Base-by-base conservation (phyloP, 78 protist genomes). In the Cavenderia fasciculata region DNA sequence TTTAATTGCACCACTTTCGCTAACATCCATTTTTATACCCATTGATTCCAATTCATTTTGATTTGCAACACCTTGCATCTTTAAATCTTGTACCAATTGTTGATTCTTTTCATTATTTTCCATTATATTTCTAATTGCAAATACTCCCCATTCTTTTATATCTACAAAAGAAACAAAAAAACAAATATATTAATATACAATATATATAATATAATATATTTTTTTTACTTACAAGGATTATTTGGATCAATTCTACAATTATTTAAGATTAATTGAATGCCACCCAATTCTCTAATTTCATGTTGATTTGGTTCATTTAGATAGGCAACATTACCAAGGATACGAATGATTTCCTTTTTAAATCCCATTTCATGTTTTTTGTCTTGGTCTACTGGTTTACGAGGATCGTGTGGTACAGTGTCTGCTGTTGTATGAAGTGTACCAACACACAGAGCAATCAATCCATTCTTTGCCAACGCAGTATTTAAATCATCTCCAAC, bases 201-300 rank as follows among this genome's bases (percentile, higher is more conserved):
- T 56, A 56, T 7, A 56, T 25, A 19, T 56, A 25, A 16, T 25
- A 56, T n/a, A n/a, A n/a, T n/a, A n/a, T n/a, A n/a, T n/a, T n/a
- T n/a, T n/a, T n/a, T 7, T n/a, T n/a, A 61, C 87, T 34, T 77
- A 57, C 70, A 82, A 29, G 61, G 65, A 43, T 82, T 82, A 7
- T 65, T 68, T 40, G 65, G 46, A 57, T 82, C 90, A 8, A 82
- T 66, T 54, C 73, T 71, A 47, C 90, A 82, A 56, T 82, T 76
- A 82, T 82, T 82, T 49, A 82, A 54, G 33, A 82, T 82, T 14
- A 82, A 16, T 69, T 82, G 77, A 19, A 82, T 82, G 8, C 90
- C 90, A 47, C 90, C 76, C 1, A 82, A 36, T 44, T 82, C 90
- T 18, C 90, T 31, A 57, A 82, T 82, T 56, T 82, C 90, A 82